A percentile compares a stretch with the other conserved stretches of the same genome.
These are phyloP conservation scores for Cladosporium sp. DNA, from an alignment of 2,329 filamentous ascomycete genomes.

Conservation along the genomic window DNA sequence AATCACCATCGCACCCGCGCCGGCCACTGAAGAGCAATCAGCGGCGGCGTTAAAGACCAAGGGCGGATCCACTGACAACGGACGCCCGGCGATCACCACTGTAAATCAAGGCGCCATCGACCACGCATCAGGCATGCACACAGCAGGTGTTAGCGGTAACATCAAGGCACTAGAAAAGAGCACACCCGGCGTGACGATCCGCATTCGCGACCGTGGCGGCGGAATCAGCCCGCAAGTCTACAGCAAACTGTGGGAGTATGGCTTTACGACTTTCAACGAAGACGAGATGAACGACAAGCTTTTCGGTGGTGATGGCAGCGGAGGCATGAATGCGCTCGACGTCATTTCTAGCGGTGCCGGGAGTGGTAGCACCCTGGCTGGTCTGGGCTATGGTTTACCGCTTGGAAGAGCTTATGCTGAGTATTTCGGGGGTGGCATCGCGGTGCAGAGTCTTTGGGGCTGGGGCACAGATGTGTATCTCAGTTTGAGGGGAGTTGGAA, in stretches of 20 bases:
- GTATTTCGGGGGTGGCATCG: slow-evolving; percentile 94
- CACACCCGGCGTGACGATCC: slow-evolving; percentile 82
- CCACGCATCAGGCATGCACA: slow-evolving; percentile 26
- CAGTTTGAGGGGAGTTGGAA: slow-evolving; percentile 57
- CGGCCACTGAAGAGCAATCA: slow-evolving; percentile 45
- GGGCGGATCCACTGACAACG: slow-evolving; percentile 16
- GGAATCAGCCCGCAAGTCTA: slow-evolving; percentile 82
- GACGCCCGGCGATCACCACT: slow-evolving; percentile 25
- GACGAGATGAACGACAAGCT: slow-evolving; percentile 50
- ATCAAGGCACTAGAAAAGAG: slow-evolving; percentile 46
- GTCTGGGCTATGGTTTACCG: slow-evolving; percentile 86
- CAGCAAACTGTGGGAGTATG: slow-evolving; percentile 91
- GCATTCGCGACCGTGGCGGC: slow-evolving; percentile 91
- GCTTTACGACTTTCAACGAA: slow-evolving; percentile 89
- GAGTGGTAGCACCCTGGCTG: slow-evolving; percentile 74
- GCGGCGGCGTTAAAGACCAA: slow-evolving; percentile 16
- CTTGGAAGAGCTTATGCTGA: slow-evolving; percentile 91
- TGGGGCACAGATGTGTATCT: slow-evolving; percentile 75
- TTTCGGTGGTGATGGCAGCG: slow-evolving; percentile 36
- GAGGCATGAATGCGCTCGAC: slow-evolving; percentile 63
- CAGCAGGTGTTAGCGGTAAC: slow-evolving; percentile 27
- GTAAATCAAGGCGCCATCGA: slow-evolving; percentile 35
- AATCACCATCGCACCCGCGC: slow-evolving; percentile 78
- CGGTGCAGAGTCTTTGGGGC: slow-evolving; percentile 90
- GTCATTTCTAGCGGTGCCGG: slow-evolving; percentile 67